Evolutionary conservation across 495 filamentous ascomycete species (phyloP), one percentile per base, ranked within the genome.

Genomic region (Penicillium simplicissimum): DNA sequence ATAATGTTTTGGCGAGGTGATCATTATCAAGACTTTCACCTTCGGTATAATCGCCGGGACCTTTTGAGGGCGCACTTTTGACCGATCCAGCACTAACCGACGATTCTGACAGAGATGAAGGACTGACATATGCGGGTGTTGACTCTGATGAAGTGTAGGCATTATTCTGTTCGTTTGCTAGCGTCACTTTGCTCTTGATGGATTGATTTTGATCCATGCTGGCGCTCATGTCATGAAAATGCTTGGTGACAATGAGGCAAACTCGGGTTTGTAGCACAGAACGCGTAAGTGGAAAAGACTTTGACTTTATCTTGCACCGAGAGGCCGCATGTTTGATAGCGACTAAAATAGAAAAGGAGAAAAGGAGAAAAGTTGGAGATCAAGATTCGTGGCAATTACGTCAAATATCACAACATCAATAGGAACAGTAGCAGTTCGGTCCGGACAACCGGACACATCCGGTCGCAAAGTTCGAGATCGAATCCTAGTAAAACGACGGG

Each of bases 1-100:
- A 86, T 6, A 88, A 61, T 0, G 73, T 80, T 1, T 69, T 72
- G 14, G 82, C 76, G 8, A 87, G 54, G 14, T 85, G 79, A 48
- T 84, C 79, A 55, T 88, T 81, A n/a, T 66, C 79, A 47, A 73
- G 52, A 1, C 52, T 51, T 0, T 49, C 61, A 6, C 31, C 21
- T 8, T 35, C 49, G 0, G n/a, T 15, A 17, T 19, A n/a, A 45
- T 7, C 0, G 2, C 58, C 45, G 1, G 60, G 17, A 1, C 34
- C 19, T 2, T 52, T 53, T 1, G 66, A 61, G 2, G n/a, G 7
- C 0, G 31, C 52, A n/a, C 37, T 67, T 21, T 33, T 60, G 6
- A 60, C 56, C 34, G 60, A 60, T 15, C 47, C 52, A 17, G 56
- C 62, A 38, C 45, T 43, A 4, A 35, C 48, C 25, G 37, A 4